Evolutionary conservation across 805 yeast species (phyloP), one percentile per base, ranked within the genome.

Genomic region (Spathaspora girioi): DNA sequence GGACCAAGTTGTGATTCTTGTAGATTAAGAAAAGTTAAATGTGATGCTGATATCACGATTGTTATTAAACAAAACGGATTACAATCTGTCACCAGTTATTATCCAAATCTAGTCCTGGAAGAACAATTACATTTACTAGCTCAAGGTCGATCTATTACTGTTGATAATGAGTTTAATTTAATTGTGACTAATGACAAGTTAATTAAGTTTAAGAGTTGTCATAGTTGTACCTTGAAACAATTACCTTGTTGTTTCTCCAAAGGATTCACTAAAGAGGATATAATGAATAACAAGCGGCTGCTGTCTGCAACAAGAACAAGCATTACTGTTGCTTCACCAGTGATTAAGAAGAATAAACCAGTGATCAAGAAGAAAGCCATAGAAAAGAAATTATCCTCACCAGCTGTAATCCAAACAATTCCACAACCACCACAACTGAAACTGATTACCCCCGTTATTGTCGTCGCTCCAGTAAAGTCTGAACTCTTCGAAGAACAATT

Each of bases 1-100:
- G 91, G 93, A 0, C 91, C 91, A 2, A 81, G 87, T 41, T 86
- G 93, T 65, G 91, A 86, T 63, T 70, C 79, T 46, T 86, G 93
- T 64, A 73, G 91, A 49, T 61, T 79, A 14, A 76, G 89, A 51
- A 86, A 86, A 62, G 86, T 85, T 52, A 86, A 83, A 66, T 86
- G 93, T 68, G 83, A 86, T 64, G 89, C 92, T 1, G 83, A 77
- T 56, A 80, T 85, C 11, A 64, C 67, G 32, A 70, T 80, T 20
- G n/a, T 42, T 11, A 20, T 14, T 17, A 31, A 27, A n/a, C 14
- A 20, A 12, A 20, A 20, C 2, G 31, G 31, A n/a, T 42, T 42
- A 23, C 40, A 35, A 35, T 35, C 40, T 11, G 47, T 45, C 9
- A 5, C 12, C 12, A 5, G 12, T 20, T 20, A 19, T 29, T 31